A percentile compares a stretch with the other conserved stretches of the same genome.
These are phyloP conservation scores for Piromyces sp. DNA, from an alignment of 192 early-diverging fungal species.

Conservation along the genomic window DNA sequence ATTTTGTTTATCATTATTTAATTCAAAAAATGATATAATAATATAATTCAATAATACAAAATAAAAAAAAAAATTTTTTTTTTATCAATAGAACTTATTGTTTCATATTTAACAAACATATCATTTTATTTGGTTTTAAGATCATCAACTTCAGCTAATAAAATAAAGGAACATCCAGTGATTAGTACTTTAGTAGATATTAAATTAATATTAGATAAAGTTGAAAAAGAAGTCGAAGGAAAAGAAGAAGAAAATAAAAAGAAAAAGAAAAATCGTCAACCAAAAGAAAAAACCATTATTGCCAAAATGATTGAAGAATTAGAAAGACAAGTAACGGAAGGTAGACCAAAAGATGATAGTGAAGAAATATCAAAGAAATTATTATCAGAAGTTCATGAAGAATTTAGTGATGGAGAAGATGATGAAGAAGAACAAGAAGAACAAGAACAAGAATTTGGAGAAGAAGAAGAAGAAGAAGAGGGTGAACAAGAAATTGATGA, in stretches of 20 bases:
- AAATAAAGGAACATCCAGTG: not conserved
- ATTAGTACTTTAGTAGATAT: not conserved
- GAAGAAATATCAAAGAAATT: constrained; percentile 1
- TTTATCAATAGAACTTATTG: not conserved
- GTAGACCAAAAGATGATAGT: not conserved
- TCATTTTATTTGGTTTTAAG: constrained; percentile 4
- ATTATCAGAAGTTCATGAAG: constrained; percentile 1
- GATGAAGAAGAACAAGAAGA: constrained; percentile 5
- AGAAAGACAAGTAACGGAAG: not conserved
- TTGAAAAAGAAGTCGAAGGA: constrained; percentile 9
- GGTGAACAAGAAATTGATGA: not conserved
- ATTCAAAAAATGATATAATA: no score
- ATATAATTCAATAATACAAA: no score
- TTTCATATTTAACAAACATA: not conserved
- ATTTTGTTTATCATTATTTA: no score
- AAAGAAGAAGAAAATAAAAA: constrained; percentile 9
- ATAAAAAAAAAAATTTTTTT: no score
- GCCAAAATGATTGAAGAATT: not conserved
- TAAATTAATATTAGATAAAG: constrained; percentile 4
- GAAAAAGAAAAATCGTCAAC: constrained; percentile 4
- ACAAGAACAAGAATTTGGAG: constrained; percentile 1
- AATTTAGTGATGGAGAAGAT: constrained; percentile 1
- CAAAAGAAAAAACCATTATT: constrained; percentile 1
- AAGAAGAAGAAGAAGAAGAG: constrained; percentile 9
- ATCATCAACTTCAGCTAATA: not conserved